Conservation (phyloP, 1,284 basidiomycete species). For the Paramarasmius palmivorus region DNA sequence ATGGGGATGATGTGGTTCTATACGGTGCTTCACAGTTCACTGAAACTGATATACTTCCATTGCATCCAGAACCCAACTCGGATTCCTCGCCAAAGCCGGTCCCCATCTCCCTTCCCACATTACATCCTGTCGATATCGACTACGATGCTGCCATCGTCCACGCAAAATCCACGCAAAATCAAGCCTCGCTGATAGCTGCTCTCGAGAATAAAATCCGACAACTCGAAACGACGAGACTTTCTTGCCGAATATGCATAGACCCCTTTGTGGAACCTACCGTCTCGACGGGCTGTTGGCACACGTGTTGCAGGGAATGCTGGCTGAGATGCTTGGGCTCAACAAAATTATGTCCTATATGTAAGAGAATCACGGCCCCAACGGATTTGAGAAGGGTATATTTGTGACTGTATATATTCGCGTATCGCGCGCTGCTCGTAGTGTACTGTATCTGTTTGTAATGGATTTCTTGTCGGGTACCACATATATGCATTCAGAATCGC, state of each 20-base stretch:
- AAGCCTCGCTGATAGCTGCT: conserved; percentile 47
- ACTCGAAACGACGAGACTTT: conserved; percentile 51
- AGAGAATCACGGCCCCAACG: conserved; percentile 71
- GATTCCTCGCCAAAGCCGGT: neutral
- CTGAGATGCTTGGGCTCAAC: conserved; percentile 77
- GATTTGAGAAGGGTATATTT: conserved; percentile 72
- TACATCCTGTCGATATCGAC: too few species aligned
- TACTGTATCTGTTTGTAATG: neutral
- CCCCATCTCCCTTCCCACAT: too few species aligned
- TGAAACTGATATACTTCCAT: conserved; percentile 61
- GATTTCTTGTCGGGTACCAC: too few species aligned
- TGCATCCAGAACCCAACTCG: conserved; percentile 15
- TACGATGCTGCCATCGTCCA: conserved; percentile 49
- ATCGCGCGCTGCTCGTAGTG: neutral
- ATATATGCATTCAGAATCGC: too few species aligned
- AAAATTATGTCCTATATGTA: conserved; percentile 80
- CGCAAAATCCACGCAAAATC: conserved; percentile 50
- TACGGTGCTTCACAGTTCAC: conserved; percentile 75
- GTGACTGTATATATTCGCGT: too few species aligned
- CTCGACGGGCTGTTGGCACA: conserved; percentile 85
- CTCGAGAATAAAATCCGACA: conserved; percentile 62
- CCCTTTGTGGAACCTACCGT: conserved; percentile 74
- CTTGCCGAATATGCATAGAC: conserved; percentile 78
- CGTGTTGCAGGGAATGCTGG: conserved; percentile 80
- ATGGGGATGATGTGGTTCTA: conserved; percentile 67